Conservation (phyloP, 768 basidiomycete genomes). For the Termitomyces sp. region DNA sequence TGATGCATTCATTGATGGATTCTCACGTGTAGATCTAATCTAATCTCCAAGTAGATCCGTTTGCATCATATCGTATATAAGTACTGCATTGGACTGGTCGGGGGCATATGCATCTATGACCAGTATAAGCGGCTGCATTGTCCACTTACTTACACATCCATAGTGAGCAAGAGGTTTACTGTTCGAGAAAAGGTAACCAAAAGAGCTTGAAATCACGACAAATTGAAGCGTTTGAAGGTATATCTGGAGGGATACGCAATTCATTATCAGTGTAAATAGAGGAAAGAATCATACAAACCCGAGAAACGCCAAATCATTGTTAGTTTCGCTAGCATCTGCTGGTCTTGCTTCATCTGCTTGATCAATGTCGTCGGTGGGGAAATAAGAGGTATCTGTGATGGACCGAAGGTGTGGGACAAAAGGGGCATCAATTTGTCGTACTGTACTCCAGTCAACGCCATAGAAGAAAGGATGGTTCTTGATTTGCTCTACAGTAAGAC, state of each 20-base stretch:
- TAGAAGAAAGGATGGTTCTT: constrained; percentile 91
- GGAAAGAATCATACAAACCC: constrained; percentile 32
- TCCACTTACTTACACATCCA: background rate
- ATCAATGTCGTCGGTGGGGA: constrained; percentile 92
- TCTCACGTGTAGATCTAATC: constrained; percentile 8
- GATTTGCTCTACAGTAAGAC: constrained; percentile 79
- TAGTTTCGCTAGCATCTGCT: constrained; percentile 32
- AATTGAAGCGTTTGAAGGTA: constrained; percentile 72
- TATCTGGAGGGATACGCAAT: constrained; percentile 37
- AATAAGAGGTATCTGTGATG: constrained; percentile 96
- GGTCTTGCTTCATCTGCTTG: constrained; percentile 51
- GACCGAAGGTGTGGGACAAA: constrained; percentile 94
- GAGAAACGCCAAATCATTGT: constrained; percentile 62
- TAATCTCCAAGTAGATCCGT: background rate
- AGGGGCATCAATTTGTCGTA: constrained; percentile 87
- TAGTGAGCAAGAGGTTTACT: background rate
- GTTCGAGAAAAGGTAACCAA: background rate
- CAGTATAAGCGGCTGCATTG: background rate
- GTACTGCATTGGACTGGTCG: too few species aligned
- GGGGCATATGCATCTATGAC: too few species aligned
- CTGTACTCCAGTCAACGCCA: constrained; percentile 89
- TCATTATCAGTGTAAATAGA: constrained; percentile 2
- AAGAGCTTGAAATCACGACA: constrained; percentile 30
- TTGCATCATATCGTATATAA: too few species aligned
- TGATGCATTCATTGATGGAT: background rate